Evolutionary conservation across 108 stramenopile species (phyloP), one percentile per base, ranked within the genome.

Genomic region (Cyclostephanos tholiformis): DNA sequence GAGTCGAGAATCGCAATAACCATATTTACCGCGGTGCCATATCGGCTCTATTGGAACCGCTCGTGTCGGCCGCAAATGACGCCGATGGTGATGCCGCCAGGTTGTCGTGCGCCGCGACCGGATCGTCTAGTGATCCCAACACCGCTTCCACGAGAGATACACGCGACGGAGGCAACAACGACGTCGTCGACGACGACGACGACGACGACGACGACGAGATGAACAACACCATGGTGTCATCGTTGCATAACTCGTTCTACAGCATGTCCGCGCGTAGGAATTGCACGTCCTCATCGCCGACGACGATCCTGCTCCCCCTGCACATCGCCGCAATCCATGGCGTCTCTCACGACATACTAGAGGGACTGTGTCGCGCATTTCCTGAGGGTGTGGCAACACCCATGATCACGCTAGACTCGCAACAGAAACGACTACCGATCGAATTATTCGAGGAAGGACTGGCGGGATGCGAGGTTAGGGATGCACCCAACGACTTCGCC

Each of bases 301-400:
- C 72, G 16, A 41, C 41, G 4, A 41, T 41, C 41, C 26, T 67
- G 17, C 44, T 82, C 13, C 82, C 82, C 13, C 39, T 82, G 16
- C 82, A 82, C 38, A 78, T 82, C 35, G 82, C 77, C 19, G 82
- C 82, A 1, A 27, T 78, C 13, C 68, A 82, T 48, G 82, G 82
- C 13, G 77, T 74, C 0, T 74, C 66, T 1, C 49, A 39, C 27
- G 68, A 75, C 20, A 64, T 83, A 36, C 36, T 83, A 35, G 44
- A 70, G 19, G 77, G 77, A 22, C 32, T 83, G 43, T 75, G 73
- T 20, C 39, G 44, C 23, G 68, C 77, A 2, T 75, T 75, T 67
- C 82, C 82, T 10, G 82, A 83, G 26, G 82, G 76, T n/a, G 81
- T 65, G 16, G n/a, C 43, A n/a, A 79, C 68, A 22, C 74, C 73